Evolutionary conservation across 495 filamentous ascomycete genomes (phyloP).

Genomic region (Hypomontagnella monticulosa): DNA sequence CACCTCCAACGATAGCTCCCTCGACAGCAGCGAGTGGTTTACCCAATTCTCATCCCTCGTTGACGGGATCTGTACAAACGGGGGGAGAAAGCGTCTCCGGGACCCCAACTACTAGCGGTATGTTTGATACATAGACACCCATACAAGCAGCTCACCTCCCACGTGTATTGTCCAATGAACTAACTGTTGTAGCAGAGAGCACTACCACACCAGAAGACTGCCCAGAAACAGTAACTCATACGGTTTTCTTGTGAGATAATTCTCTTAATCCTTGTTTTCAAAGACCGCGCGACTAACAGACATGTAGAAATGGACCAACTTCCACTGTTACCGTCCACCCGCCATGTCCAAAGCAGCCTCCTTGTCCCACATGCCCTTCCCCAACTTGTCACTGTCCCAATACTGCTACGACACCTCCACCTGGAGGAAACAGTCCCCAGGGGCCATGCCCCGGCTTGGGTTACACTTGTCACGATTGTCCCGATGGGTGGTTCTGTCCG

Average conservation of each 20-base stretch:
- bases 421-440: slow-evolving; percentile 23
- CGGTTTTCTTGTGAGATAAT: slow-evolving; percentile 30
- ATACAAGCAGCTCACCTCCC: background rate
- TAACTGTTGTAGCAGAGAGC: slow-evolving; percentile 10
- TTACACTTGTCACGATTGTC: slow-evolving; percentile 54
- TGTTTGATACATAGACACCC: background rate
- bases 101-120: slow-evolving; percentile 25
- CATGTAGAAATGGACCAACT: slow-evolving; percentile 22
- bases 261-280: background rate
- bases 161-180: background rate
- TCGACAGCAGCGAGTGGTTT: background rate
- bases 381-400: slow-evolving; percentile 43
- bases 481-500: slow-evolving; percentile 56
- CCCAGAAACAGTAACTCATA: slow-evolving; percentile 4
- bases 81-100: background rate
- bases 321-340: slow-evolving; percentile 27
- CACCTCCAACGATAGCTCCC: background rate
- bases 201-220: slow-evolving; percentile 19
- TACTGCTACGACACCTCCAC: slow-evolving; percentile 18
- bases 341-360: slow-evolving; percentile 32
- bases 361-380: slow-evolving; percentile 26
- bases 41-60: background rate
- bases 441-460: slow-evolving; percentile 52
- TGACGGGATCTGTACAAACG: slow-evolving; percentile 13
- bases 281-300: slow-evolving; percentile 12